Conservation (phyloP, 2,329 filamentous ascomycete genomes). For the Alternaria triticimaculans region DNA sequence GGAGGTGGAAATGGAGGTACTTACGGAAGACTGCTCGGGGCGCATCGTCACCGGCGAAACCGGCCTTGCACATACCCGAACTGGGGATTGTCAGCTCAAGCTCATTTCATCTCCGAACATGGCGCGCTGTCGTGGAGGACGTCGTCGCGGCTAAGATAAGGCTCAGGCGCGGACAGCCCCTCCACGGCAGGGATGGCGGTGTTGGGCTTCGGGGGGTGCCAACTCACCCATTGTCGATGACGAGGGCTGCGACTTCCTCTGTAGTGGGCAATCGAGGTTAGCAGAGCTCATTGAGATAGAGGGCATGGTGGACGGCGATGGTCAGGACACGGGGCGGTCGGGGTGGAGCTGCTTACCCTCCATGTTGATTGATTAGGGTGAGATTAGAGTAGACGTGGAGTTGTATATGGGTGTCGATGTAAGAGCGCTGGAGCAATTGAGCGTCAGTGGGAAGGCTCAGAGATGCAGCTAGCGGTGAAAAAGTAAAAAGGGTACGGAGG, state of each 20-base stretch:
- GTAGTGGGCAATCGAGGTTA: constrained; percentile 50
- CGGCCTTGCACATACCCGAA: constrained; percentile 99
- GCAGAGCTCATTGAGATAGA: constrained; percentile 44
- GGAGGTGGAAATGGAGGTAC: constrained; percentile 54
- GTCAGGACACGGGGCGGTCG: constrained; percentile 19
- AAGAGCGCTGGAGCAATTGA: constrained; percentile 40
- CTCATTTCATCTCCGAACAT: constrained; percentile 30
- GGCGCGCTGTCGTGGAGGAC: constrained; percentile 32
- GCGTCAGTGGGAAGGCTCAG: constrained; percentile 34
- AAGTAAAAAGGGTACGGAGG: constrained; percentile 35
- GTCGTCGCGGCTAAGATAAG: constrained; percentile 28
- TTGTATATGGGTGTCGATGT: constrained; percentile 40
- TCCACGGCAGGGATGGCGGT: constrained; percentile 48
- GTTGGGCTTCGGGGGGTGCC: constrained; percentile 40
- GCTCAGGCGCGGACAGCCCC: constrained; percentile 42
- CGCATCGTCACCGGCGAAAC: constrained; percentile 99
- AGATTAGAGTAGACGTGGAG: constrained; percentile 45
- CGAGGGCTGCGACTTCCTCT: constrained; percentile 99
- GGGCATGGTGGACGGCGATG: constrained; percentile 25
- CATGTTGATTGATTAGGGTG: constrained; percentile 61
- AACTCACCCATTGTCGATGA: constrained; percentile 99
- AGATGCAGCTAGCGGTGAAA: constrained; percentile 27
- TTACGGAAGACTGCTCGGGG: constrained; percentile 99
- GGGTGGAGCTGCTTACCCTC: constrained; percentile 67
- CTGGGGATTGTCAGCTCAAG: constrained; percentile 61